A percentile compares a stretch with the other conserved stretches of the same genome.
phyloP scores from a whole-genome alignment of 1,139 yeast species.

The Schizosaccharomyces versatilis region DNA sequence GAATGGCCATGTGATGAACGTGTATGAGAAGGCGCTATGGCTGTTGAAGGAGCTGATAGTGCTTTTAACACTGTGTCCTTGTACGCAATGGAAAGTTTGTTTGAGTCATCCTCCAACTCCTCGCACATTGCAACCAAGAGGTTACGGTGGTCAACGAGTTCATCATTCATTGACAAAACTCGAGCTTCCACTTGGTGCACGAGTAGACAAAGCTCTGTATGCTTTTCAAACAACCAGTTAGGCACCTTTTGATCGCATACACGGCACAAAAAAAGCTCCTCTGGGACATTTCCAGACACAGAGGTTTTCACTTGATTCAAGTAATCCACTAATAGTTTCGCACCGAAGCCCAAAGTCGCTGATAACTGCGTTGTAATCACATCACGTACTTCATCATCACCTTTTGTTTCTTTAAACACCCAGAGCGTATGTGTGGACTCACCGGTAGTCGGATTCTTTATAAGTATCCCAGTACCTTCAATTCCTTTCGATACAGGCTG shows the following conservation, averaged over 20 bases:
- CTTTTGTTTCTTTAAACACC: constrained; percentile 62
- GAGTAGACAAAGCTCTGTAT: constrained; percentile 65
- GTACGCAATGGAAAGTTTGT: not conserved
- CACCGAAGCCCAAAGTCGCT: constrained; percentile 67
- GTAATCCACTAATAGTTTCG: constrained; percentile 61
- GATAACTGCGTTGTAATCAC: constrained; percentile 47
- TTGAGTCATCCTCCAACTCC: not conserved
- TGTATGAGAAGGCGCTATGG: not conserved
- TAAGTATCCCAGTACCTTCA: constrained; percentile 84
- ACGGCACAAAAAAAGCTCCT: constrained; percentile 60
- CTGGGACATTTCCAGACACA: constrained; percentile 39
- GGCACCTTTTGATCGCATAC: constrained; percentile 80
- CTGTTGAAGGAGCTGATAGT: not conserved
- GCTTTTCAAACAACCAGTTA: constrained; percentile 89
- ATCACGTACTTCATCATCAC: constrained; percentile 35
- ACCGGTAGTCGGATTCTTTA: constrained; percentile 36
- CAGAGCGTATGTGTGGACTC: constrained; percentile 67
- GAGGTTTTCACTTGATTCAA: constrained; percentile 35
- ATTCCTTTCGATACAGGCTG: constrained; percentile 24
- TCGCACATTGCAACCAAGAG: not conserved
- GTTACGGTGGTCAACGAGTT: not conserved
- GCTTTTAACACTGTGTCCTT: not conserved
- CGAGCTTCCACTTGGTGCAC: constrained; percentile 70
- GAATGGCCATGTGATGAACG: not conserved
- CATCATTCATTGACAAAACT: constrained; percentile 27